Conservation (phyloP, 495 filamentous ascomycete genomes). For the Penicillium daleae region DNA sequence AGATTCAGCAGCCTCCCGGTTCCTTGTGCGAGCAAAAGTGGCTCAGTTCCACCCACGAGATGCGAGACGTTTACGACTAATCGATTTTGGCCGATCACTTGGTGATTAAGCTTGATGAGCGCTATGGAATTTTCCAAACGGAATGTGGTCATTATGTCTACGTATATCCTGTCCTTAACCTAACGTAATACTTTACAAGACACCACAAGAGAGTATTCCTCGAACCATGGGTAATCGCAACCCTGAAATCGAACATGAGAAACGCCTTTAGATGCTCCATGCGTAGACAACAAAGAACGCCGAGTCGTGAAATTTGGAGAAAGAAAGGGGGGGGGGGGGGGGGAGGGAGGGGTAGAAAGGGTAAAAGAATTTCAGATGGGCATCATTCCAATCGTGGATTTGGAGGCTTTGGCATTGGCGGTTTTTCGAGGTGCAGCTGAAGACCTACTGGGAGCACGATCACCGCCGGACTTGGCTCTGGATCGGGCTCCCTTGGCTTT, state of each 20-base stretch:
- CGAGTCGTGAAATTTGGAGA: conserved; percentile 27
- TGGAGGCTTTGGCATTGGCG: conserved; percentile 36
- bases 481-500: conserved; percentile 33
- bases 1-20: conserved; percentile 81
- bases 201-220: conserved; percentile 6
- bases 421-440: conserved; percentile 33
- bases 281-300: conserved; percentile 21
- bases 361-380: conserved; percentile 33
- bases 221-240: not conserved
- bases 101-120: conserved; percentile 55
- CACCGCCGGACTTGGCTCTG: conserved; percentile 29
- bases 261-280: conserved; percentile 32
- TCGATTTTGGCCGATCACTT: conserved; percentile 82
- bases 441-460: conserved; percentile 31
- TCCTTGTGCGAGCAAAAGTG: conserved; percentile 81
- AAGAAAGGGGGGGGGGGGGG: too few relatives aligned
- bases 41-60: conserved; percentile 87
- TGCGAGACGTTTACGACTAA: conserved; percentile 71
- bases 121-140: not conserved
- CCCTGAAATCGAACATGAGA: conserved; percentile 6
- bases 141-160: conserved; percentile 27
- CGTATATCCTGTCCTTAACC: conserved; percentile 15
- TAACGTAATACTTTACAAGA: conserved; percentile 10
- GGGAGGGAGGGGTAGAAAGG: too few relatives aligned
- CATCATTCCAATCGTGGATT: conserved; percentile 52